Conservation (phyloP, 495 filamentous ascomycete genomes). For the Penicillium salamii region DNA sequence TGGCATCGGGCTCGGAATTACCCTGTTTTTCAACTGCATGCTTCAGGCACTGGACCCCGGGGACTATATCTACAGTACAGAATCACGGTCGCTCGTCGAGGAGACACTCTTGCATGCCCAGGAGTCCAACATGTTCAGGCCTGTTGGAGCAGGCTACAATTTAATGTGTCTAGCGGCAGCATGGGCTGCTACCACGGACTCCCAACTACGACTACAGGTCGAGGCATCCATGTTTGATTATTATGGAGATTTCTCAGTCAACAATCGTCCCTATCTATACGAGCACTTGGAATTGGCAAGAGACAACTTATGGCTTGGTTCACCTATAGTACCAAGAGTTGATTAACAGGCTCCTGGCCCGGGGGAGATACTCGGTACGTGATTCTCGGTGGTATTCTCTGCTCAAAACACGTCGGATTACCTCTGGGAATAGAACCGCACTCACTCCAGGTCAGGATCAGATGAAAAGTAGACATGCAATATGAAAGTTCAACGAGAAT, state of each 20-base stretch:
- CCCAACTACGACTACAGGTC: constrained; percentile 10
- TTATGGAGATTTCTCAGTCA: constrained; percentile 22
- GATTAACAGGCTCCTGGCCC: too few relatives aligned
- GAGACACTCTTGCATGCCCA: constrained; percentile 31
- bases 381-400: too few relatives aligned
- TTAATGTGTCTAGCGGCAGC: constrained; percentile 26
- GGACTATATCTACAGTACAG: constrained; percentile 7
- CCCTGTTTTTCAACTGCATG: constrained; percentile 33
- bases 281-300: constrained; percentile 9
- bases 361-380: too few relatives aligned
- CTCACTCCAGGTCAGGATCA: background rate
- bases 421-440: too few relatives aligned
- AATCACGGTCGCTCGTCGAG: constrained; percentile 23
- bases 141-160: constrained; percentile 34
- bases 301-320: constrained; percentile 15
- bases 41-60: constrained; percentile 19
- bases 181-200: constrained; percentile 26
- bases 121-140: constrained; percentile 23
- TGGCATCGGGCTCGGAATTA: constrained; percentile 30
- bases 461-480: too few relatives aligned
- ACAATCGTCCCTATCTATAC: background rate
- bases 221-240: constrained; percentile 24
- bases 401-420: too few relatives aligned
- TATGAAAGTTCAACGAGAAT: too few relatives aligned
- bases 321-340: too few relatives aligned